Percentiles rank a stretch among this genome's conserved stretches.
Conservation (phyloP, 1,284 basidiomycete species). For the Athelia psychrophila region DNA sequence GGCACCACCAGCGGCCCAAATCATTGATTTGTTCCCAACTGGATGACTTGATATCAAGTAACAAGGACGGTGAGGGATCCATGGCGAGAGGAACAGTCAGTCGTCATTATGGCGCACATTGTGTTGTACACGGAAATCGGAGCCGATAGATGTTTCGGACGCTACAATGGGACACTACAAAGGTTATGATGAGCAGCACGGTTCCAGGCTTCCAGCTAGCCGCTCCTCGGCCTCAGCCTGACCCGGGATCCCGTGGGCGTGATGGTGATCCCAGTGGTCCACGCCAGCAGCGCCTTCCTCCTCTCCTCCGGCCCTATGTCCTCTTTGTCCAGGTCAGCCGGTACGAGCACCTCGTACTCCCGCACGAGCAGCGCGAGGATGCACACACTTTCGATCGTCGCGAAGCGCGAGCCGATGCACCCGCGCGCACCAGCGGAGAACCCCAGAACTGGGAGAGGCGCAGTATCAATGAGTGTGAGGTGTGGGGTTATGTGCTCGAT, state of each 20-base stretch:
- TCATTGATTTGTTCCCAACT: no score
- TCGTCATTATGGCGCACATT: no score
- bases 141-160: no score
- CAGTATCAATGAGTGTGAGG: background rate
- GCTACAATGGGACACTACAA: no score
- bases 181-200: no score
- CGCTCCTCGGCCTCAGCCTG: conserved; percentile 4
- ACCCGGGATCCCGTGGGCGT: conserved; percentile 23
- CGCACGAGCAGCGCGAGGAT: conserved; percentile 27
- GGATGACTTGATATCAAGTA: no score
- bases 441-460: conserved; percentile 23
- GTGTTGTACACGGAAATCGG: no score
- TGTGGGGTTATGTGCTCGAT: background rate
- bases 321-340: conserved; percentile 23
- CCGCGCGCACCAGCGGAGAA: conserved; percentile 36
- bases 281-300: conserved; percentile 22
- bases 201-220: no score
- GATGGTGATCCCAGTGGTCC: conserved; percentile 27
- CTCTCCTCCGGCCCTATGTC: conserved; percentile 21
- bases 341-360: conserved; percentile 26
- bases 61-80: no score
- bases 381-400: conserved; percentile 21
- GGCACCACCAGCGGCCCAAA: no score
- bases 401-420: conserved; percentile 38
- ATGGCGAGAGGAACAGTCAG: no score